phyloP scores from a whole-genome alignment of 129 eudicot species.

The Saussurea involucrata region DNA sequence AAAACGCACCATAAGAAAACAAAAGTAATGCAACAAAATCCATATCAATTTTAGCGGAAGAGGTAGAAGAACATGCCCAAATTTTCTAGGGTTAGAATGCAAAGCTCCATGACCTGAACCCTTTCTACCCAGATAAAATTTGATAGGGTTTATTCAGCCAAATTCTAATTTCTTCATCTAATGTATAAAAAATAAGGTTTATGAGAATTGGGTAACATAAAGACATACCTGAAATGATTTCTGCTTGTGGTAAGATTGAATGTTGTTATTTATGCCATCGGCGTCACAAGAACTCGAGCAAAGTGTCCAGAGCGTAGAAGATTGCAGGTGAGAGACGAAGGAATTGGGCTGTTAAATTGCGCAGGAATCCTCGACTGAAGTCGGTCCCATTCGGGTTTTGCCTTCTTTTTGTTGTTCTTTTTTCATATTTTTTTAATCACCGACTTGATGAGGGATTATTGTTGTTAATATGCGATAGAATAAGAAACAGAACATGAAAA shows the following conservation, averaged over 20 bases:
- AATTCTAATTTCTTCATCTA: background rate
- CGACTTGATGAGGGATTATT: too few relatives aligned
- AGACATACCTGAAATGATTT: slow-evolving; percentile 14
- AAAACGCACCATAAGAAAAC: background rate
- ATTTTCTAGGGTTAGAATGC: background rate
- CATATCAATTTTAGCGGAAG: background rate
- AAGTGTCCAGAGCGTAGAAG: background rate
- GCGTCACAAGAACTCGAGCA: background rate
- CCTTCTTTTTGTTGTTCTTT: too few relatives aligned
- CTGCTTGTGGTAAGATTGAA: background rate
- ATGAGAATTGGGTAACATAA: background rate
- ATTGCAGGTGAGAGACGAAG: background rate
- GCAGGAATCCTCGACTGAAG: background rate
- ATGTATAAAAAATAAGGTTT: background rate
- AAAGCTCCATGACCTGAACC: background rate
- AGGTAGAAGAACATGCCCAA: background rate
- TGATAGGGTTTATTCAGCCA: slow-evolving; percentile 13
- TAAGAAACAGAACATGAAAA: too few relatives aligned
- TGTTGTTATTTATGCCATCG: background rate
- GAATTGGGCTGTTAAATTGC: background rate
- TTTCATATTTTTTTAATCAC: too few relatives aligned
- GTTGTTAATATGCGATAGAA: too few relatives aligned
- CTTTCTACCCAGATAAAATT: background rate
- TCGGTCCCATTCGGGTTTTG: background rate
- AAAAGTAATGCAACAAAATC: background rate